These are phyloP conservation scores for Trametes gibbosa DNA, from an alignment of 768 basidiomycete genomes.

Conservation along the genomic window DNA sequence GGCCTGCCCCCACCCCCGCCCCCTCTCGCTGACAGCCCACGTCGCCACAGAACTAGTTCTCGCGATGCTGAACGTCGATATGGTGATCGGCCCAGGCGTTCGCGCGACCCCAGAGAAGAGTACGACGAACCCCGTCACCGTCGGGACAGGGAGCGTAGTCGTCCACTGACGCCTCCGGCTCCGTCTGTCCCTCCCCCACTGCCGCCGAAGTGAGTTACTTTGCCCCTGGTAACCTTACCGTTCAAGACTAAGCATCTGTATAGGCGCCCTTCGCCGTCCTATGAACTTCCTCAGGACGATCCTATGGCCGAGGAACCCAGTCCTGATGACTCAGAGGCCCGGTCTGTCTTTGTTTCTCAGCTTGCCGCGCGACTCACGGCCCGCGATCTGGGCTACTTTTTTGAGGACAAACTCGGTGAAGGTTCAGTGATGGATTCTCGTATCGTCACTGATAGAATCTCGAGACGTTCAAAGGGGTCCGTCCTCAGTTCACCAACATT, in stretches of 20 bases:
- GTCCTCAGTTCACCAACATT: slow-evolving; percentile 22
- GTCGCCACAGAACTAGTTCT: slow-evolving; percentile 46
- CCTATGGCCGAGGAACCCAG: slow-evolving; percentile 78
- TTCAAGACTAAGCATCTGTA: slow-evolving; percentile 10
- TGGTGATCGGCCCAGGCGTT: slow-evolving; percentile 42
- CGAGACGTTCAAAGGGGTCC: slow-evolving; percentile 96
- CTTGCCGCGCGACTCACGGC: slow-evolving; percentile 95
- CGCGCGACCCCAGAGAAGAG: slow-evolving; percentile 58
- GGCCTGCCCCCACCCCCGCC: slow-evolving; percentile 43
- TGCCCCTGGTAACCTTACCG: slow-evolving; percentile 41
- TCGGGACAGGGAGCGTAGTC: slow-evolving; percentile 41
- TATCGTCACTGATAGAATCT: slow-evolving; percentile 93
- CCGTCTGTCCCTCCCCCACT: not conserved
- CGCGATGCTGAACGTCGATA: slow-evolving; percentile 50
- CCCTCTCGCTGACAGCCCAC: slow-evolving; percentile 49
- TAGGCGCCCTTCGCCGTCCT: slow-evolving; percentile 71
- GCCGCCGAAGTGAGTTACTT: slow-evolving; percentile 25
- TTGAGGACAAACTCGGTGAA: slow-evolving; percentile 95
- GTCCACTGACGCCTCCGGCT: slow-evolving; percentile 33
- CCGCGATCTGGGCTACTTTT: slow-evolving; percentile 97
- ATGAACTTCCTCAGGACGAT: slow-evolving; percentile 65
- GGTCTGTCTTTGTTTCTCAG: slow-evolving; percentile 98
- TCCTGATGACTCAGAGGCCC: slow-evolving; percentile 96
- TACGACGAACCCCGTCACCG: slow-evolving; percentile 45
- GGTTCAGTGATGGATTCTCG: slow-evolving; percentile 92